These are phyloP conservation scores for Neurospora sp. DNA, from an alignment of 495 filamentous ascomycete genomes.

Conservation along the genomic window DNA sequence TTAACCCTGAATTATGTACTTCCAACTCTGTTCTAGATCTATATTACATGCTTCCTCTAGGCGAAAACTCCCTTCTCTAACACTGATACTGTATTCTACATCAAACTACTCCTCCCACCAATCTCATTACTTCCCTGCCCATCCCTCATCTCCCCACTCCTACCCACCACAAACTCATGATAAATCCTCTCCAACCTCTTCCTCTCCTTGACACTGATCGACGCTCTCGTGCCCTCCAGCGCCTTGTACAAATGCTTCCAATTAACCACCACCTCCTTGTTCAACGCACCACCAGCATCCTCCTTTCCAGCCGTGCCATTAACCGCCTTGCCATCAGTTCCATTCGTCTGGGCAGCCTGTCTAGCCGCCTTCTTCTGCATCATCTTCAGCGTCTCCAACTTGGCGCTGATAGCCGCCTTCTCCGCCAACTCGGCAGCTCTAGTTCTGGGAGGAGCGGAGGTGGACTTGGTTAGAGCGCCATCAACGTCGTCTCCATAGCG, in stretches of 20 bases:
- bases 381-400: constrained; percentile 63
- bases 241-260: constrained; percentile 81
- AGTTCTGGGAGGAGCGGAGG: constrained; percentile 9
- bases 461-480: constrained; percentile 22
- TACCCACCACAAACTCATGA: constrained; percentile 77
- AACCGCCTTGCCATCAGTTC: constrained; percentile 29
- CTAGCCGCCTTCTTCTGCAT: constrained; percentile 45
- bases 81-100: constrained; percentile 38
- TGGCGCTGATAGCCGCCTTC: constrained; percentile 59
- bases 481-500: constrained; percentile 57
- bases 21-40: not conserved
- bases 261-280: constrained; percentile 66
- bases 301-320: constrained; percentile 30
- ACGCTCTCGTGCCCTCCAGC: constrained; percentile 68
- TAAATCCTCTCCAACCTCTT: constrained; percentile 71
- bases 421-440: constrained; percentile 48
- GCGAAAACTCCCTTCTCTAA: no score
- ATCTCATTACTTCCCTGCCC: constrained; percentile 85
- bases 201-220: constrained; percentile 67
- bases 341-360: not conserved
- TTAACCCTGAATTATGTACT: not conserved
- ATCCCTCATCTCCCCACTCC: constrained; percentile 89
- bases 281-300: constrained; percentile 25
- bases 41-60: not conserved
- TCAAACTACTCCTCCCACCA: constrained; percentile 84